Evolutionary conservation across 1,284 basidiomycete species (phyloP), one percentile per base, ranked within the genome.

Genomic region (Cryptococcus amylolentus): DNA sequence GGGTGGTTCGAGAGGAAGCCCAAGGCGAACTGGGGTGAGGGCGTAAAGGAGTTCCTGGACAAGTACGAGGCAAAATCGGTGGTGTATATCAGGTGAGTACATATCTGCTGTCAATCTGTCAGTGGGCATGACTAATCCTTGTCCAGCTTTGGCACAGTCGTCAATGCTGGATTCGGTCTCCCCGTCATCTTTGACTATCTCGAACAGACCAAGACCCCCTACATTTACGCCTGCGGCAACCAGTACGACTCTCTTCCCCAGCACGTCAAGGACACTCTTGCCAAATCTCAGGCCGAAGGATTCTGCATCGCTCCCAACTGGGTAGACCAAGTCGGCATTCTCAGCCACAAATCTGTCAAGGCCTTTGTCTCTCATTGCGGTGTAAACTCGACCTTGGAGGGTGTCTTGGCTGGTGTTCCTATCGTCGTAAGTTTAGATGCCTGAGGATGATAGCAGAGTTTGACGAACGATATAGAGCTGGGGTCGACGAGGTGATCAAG

Each of bases 311-410:
- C 55, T 12, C 57, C 61, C 5, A 47, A 60, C 42, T 62, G 61
- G 61, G 46, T 52, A 6, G 51, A 57, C 41, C 61, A 60, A 44
- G 37, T 57, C 20, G 50, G 45, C 5, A 37, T 60, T 5, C 53
- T 62, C 20, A 37, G 23, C 23, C 61, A 62, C 48, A 41, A 57
- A 49, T 46, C 57, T 5, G 49, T 57, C 3, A 27, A 50, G n/a
- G 52, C 51, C 48, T 62, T 59, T 27, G 37, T 62, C 28, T 57
- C 55, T 41, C 61, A 62, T 26, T 62, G 61, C 50, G 61, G 61
- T 10, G 58, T 52, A 26, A 62, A 62, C 51, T 57, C 54, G 10
- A 31, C 26, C 18, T 35, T 62, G 26, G 61, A 62, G 51, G 42
- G 42, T 28, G 47, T 60, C 35, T 39, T 55, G 31, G 57, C 57